A percentile compares a stretch with the other conserved stretches of the same genome.
phyloP scores from a whole-genome alignment of 257 asterid species.

The Solanum sitiens region DNA sequence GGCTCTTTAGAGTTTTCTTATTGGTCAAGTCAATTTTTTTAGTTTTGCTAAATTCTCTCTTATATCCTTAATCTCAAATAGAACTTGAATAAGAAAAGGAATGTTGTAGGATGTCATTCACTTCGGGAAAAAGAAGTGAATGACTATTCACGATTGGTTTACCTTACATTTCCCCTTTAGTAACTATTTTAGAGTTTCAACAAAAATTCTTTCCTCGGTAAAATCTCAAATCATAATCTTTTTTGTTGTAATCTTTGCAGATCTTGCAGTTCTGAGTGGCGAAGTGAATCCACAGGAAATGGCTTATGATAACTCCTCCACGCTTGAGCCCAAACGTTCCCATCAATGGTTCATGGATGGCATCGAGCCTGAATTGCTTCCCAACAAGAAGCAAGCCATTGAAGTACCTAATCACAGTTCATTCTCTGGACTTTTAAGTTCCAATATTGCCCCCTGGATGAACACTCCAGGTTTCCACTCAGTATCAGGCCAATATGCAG shows the following conservation, averaged over 20 bases:
- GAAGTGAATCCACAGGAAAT: neutral
- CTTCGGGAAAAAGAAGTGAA: neutral
- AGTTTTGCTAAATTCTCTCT: neutral
- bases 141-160: neutral
- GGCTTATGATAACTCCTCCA: constrained; percentile 10
- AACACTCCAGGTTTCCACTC: constrained; percentile 2
- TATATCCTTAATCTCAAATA: neutral
- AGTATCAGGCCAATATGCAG: constrained; percentile 3
- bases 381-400: constrained; percentile 11
- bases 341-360: constrained; percentile 19
- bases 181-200: neutral
- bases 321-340: constrained; percentile 9
- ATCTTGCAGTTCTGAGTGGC: neutral
- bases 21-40: neutral
- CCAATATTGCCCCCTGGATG: constrained; percentile 5
- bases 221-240: neutral
- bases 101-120: neutral
- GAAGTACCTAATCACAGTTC: constrained; percentile 10
- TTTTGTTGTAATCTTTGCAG: neutral
- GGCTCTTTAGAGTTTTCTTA: neutral
- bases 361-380: constrained; percentile 11
- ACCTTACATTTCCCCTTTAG: neutral
- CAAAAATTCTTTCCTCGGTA: neutral
- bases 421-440: constrained; percentile 10
- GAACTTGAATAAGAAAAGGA: neutral